phyloP scores from a whole-genome alignment of 2,329 filamentous ascomycete species.

The Pyrenochaeta sp. region DNA sequence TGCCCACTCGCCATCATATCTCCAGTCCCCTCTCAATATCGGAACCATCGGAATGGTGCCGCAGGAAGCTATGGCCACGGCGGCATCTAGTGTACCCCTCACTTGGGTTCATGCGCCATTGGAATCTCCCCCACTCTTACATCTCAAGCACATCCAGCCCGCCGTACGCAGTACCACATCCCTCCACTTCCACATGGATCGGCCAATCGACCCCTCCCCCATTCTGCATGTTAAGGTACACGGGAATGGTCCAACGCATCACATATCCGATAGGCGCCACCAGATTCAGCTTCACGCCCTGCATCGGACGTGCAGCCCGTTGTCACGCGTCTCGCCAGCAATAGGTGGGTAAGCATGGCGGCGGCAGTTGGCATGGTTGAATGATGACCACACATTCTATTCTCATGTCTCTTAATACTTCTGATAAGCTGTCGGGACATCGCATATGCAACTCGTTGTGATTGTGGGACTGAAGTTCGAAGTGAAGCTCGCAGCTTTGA shows the following conservation, averaged over 20 bases:
- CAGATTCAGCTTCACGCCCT: constrained; percentile 3
- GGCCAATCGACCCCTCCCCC: constrained; percentile 17
- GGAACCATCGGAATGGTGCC: constrained; percentile 16
- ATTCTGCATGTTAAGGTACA: constrained; percentile 2
- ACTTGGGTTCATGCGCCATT: neutral
- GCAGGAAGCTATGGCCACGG: constrained; percentile 11
- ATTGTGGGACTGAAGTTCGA: neutral
- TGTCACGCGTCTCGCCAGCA: constrained; percentile 17
- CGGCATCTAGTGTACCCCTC: constrained; percentile 12
- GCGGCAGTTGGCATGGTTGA: constrained; percentile 19
- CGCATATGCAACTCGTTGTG: neutral
- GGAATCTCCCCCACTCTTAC: constrained; percentile 36
- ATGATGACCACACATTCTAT: constrained; percentile 8
- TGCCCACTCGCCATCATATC: neutral
- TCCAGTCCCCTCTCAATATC: constrained; percentile 1
- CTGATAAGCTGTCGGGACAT: neutral
- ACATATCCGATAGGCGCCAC: constrained; percentile 22
- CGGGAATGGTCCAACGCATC: neutral
- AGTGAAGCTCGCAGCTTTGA: neutral
- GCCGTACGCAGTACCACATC: constrained; percentile 6
- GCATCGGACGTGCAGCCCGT: constrained; percentile 10
- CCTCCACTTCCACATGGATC: constrained; percentile 9
- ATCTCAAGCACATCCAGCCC: constrained; percentile 5
- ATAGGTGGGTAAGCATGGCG: constrained; percentile 37
- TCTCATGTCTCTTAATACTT: constrained; percentile 3